A percentile compares a stretch with the other conserved stretches of the same genome.
Conservation (phyloP, 495 filamentous ascomycete genomes). For the Viridothelium virens region DNA sequence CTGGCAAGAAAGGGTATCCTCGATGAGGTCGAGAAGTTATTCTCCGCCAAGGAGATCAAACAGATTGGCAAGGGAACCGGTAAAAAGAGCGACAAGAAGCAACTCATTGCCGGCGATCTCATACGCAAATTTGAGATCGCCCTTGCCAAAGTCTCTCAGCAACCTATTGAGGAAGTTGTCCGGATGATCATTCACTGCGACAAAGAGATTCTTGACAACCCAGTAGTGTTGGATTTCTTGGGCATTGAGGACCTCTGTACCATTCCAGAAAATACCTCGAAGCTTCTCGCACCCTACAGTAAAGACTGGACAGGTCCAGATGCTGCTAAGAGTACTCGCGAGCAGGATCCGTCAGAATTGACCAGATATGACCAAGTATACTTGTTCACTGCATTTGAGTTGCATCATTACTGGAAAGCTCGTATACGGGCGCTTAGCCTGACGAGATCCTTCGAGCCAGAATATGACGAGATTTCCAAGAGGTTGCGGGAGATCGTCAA, state of each 20-base stretch:
- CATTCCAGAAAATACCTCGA: constrained; percentile 81
- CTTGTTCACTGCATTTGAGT: constrained; percentile 82
- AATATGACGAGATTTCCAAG: constrained; percentile 82
- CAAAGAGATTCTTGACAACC: constrained; percentile 79
- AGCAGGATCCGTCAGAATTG: constrained; percentile 81
- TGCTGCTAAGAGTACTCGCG: constrained; percentile 67
- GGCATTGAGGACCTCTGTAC: constrained; percentile 85
- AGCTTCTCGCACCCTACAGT: constrained; percentile 88
- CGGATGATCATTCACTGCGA: constrained; percentile 96
- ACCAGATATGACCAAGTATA: constrained; percentile 94
- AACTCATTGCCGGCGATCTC: constrained; percentile 86
- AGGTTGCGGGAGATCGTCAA: constrained; percentile 74
- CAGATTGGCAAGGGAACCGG: constrained; percentile 62
- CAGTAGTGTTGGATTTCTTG: constrained; percentile 95
- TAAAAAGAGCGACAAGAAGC: constrained; percentile 84
- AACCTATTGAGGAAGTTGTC: constrained; percentile 71
- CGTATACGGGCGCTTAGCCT: constrained; percentile 84
- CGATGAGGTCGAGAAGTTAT: constrained; percentile 94
- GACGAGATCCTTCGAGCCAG: constrained; percentile 75
- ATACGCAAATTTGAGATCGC: constrained; percentile 91
- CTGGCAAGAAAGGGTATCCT: constrained; percentile 87
- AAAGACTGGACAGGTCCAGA: constrained; percentile 93
- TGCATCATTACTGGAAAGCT: constrained; percentile 98
- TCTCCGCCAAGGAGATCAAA: constrained; percentile 96
- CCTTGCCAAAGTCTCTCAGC: constrained; percentile 77